These are phyloP conservation scores for Lolium multiflorum DNA, from an alignment of 176 grass and related monocot genomes.

Conservation along the genomic window DNA sequence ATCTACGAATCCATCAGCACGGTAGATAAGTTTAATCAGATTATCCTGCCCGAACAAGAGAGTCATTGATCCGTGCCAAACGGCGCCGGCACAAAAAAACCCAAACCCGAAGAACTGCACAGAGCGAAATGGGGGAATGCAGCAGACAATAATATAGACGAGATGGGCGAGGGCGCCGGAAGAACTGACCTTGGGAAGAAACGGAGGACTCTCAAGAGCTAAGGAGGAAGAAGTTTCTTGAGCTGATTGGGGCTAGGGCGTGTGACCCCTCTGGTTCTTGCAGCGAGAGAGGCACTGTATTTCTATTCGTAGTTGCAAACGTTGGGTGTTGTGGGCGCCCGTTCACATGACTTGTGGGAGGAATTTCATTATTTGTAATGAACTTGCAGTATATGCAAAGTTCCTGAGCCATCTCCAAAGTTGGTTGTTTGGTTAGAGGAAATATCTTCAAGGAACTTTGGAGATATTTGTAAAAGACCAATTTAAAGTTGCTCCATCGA, in stretches of 20 bases:
- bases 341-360: not conserved
- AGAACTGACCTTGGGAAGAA: not conserved
- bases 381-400: too few relatives aligned
- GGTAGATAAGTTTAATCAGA: not conserved
- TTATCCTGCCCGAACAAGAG: not conserved
- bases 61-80: not conserved
- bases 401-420: too few relatives aligned
- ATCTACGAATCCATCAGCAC: not conserved
- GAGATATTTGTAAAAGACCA: too few relatives aligned
- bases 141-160: not conserved
- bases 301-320: not conserved
- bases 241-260: not conserved
- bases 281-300: not conserved
- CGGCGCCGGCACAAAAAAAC: not conserved
- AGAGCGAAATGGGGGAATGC: not conserved
- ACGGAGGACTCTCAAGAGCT: not conserved
- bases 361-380: too few relatives aligned
- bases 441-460: too few relatives aligned
- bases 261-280: constrained; percentile 1
- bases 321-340: not conserved
- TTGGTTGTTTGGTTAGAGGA: too few relatives aligned
- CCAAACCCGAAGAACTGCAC: not conserved
- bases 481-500: too few relatives aligned
- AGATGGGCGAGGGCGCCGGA: not conserved
- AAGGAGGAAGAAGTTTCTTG: not conserved